A percentile compares a stretch with the other conserved stretches of the same genome.
phyloP scores from a whole-genome alignment of 768 basidiomycete species.

The Fibroporia radiculosa region DNA sequence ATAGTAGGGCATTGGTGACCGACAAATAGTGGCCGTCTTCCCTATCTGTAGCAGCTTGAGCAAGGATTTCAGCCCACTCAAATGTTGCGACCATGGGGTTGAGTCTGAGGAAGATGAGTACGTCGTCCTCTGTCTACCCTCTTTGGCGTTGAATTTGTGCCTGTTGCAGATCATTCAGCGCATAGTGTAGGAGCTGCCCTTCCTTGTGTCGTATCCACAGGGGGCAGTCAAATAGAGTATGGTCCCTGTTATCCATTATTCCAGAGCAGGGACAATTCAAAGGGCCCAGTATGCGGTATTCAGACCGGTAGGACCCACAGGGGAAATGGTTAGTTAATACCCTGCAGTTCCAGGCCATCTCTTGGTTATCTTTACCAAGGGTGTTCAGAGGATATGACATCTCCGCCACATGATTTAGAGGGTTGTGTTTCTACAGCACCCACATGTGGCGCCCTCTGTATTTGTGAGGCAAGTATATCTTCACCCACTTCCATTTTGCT shows the following conservation, averaged over 20 bases:
- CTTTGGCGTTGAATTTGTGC: background rate
- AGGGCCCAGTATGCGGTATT: background rate
- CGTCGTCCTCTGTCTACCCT: background rate
- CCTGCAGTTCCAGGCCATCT: background rate
- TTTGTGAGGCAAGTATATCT: background rate
- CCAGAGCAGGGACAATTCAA: conserved; percentile 2
- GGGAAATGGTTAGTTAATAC: conserved; percentile 7
- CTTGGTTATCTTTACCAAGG: background rate
- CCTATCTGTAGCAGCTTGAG: background rate
- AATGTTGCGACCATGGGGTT: background rate
- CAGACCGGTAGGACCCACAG: conserved; percentile 3
- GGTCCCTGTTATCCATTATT: background rate
- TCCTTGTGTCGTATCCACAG: background rate
- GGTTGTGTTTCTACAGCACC: background rate
- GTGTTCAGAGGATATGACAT: background rate
- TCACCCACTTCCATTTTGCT: too few relatives aligned
- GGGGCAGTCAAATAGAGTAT: background rate
- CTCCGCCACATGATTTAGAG: background rate
- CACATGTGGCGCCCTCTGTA: background rate
- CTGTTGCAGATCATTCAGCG: background rate
- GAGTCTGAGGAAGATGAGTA: background rate
- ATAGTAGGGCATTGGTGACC: background rate
- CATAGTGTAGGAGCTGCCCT: background rate
- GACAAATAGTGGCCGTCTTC: background rate
- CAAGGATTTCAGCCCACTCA: background rate